Base-by-base conservation (phyloP, 306 rosid species). In the Trichosanthes cucumerina region DNA sequence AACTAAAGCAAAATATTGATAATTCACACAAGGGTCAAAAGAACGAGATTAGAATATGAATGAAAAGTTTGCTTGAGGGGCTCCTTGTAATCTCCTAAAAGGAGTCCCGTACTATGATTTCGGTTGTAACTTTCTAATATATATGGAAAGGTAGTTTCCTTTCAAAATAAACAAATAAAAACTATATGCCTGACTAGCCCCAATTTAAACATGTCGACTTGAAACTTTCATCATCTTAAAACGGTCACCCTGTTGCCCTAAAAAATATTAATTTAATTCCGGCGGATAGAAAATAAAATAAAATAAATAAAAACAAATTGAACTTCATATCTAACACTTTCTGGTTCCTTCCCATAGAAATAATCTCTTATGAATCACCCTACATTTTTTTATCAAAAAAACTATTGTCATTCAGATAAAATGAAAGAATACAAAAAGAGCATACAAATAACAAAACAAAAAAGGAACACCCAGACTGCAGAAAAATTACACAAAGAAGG, bases 1-100 rank as follows among this genome's bases (percentile, higher is more conserved):
- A 84, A 79, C 89, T 86, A 12, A 43, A 58, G 31, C 28, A 26
- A 59, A 77, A 44, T 58, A 50, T 47, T 43, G 75, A 24, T 23
- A 2, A 36, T 75, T 75, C 52, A 75, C 79, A n/a, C 44, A 57
- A 38, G 26, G 41, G 28, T 72, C 54, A 72, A 72, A 71, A 73
- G 15, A 47, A 28, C 12, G 18, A n/a, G 33, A 19, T 16, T 64
- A 64, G 34, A 62, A 28, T 5, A 60, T 28, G 41, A 62, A 34
- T 62, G 34, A 62, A 28, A 62, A 62, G 39, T 31, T 28, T 62
- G 39, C n/a, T 60, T 28, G 9, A 60, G 68, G 66, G 69, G 69
- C 69, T 62, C 66, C 34, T 60, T 60, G 66, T 60, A 28, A 26
- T 60, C 41, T 62, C 66, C 33, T 39, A 68, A 39, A 10, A n/a